Percentiles rank a stretch among this genome's conserved stretches.
Evolutionary conservation across 139 green algal genomes (phyloP).

Genomic region (Raphidocelis subcapitata): DNA sequence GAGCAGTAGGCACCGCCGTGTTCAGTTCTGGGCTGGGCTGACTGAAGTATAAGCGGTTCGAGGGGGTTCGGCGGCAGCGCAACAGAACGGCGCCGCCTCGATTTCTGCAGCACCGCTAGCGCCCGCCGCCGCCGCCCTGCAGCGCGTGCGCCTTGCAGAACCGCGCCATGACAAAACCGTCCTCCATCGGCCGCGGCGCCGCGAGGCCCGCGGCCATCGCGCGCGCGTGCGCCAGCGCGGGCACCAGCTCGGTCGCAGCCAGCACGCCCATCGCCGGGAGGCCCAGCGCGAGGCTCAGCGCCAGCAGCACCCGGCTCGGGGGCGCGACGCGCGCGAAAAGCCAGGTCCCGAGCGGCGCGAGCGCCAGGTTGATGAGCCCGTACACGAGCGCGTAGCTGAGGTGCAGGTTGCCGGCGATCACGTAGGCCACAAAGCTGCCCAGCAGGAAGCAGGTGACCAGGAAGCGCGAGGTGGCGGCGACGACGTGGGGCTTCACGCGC

Average conservation of each 20-base stretch:
- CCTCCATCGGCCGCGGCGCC: too few relatives aligned
- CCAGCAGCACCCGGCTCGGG: background rate
- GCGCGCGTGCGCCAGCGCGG: background rate
- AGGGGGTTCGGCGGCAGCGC: too few relatives aligned
- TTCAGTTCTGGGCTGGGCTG: too few relatives aligned
- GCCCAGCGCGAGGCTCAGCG: slow-evolving; percentile 9
- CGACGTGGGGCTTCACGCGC: slow-evolving; percentile 18
- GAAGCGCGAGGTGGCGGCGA: slow-evolving; percentile 20
- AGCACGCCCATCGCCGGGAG: slow-evolving; percentile 1
- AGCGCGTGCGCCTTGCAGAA: too few relatives aligned
- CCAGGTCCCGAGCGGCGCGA: slow-evolving; percentile 19
- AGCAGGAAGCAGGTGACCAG: slow-evolving; percentile 17
- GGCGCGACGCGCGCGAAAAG: slow-evolving; percentile 2
- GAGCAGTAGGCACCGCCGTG: too few relatives aligned
- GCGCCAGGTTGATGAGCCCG: slow-evolving; percentile 13
- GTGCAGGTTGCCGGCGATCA: slow-evolving; percentile 6
- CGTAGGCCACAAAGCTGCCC: slow-evolving; percentile 13
- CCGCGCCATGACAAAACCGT: too few relatives aligned
- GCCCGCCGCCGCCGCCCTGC: too few relatives aligned
- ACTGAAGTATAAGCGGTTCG: too few relatives aligned
- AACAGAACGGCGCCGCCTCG: too few relatives aligned
- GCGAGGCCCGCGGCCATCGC: too few relatives aligned
- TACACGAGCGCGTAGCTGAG: background rate
- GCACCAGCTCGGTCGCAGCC: slow-evolving; percentile 8
- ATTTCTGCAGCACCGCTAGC: too few relatives aligned